Evolutionary conservation across 257 asterid species (phyloP).

Genomic region (Solanum bulbocastanum): DNA sequence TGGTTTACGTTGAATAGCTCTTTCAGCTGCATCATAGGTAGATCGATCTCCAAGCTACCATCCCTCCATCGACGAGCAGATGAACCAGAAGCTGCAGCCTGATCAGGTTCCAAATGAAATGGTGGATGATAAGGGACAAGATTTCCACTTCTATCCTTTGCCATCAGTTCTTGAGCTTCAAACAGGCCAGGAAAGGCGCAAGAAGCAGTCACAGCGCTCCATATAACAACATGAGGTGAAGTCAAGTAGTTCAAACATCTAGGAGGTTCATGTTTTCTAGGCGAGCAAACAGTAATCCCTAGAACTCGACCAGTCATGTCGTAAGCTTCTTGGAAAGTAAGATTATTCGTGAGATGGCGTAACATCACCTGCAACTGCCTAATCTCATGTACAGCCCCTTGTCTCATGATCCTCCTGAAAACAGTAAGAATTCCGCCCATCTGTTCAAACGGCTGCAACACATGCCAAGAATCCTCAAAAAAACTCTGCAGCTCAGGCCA

Average conservation of each 20-base stretch:
- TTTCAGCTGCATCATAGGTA: constrained; percentile 95
- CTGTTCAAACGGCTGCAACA: constrained; percentile 73
- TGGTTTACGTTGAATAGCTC: constrained; percentile 96
- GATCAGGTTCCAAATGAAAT: constrained; percentile 81
- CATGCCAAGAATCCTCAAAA: constrained; percentile 89
- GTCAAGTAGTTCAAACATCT: constrained; percentile 96
- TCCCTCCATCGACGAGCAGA: constrained; percentile 91
- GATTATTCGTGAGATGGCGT: constrained; percentile 75
- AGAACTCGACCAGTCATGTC: constrained; percentile 88
- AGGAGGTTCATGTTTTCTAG: constrained; percentile 97
- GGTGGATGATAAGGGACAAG: constrained; percentile 98
- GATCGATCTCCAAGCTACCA: constrained; percentile 93
- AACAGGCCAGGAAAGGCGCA: constrained; percentile 97
- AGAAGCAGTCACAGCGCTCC: constrained; percentile 98
- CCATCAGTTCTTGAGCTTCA: constrained; percentile 99
- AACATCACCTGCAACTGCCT: constrained; percentile 75
- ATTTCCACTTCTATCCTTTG: constrained; percentile 82
- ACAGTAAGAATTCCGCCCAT: constrained; percentile 75
- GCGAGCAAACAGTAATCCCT: constrained; percentile 92
- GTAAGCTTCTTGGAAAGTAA: constrained; percentile 96
- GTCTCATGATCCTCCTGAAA: constrained; percentile 74
- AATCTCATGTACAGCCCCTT: constrained; percentile 89
- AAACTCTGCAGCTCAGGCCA: constrained; percentile 98
- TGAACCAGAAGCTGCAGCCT: constrained; percentile 32
- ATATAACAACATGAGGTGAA: constrained; percentile 94